phyloP scores from a whole-genome alignment of 2,329 filamentous ascomycete species.

The Talaromyces rugulosus region DNA sequence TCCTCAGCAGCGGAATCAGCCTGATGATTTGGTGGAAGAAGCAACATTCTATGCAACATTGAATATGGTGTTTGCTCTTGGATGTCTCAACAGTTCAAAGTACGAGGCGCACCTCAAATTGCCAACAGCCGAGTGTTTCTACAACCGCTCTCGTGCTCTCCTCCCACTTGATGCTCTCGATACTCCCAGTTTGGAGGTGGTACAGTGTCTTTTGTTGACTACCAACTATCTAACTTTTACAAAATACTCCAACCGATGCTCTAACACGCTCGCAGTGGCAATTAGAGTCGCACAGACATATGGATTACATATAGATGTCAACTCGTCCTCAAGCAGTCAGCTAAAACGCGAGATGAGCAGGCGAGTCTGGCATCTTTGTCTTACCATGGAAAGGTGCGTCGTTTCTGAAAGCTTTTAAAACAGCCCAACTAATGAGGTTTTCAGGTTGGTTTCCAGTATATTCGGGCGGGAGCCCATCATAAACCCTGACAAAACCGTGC shows the following conservation, averaged over 20 bases:
- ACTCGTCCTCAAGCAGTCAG: background rate
- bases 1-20: background rate
- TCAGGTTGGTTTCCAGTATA: background rate
- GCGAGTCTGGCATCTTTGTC: background rate
- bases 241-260: background rate
- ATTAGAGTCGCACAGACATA: background rate
- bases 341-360: background rate
- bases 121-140: background rate
- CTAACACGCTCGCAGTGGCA: background rate
- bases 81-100: background rate
- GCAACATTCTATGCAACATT: background rate
- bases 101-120: background rate
- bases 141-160: background rate
- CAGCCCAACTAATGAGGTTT: background rate
- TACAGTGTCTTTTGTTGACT: background rate
- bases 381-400: background rate
- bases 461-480: background rate
- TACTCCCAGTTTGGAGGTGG: background rate
- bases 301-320: background rate
- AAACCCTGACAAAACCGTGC: background rate
- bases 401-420: background rate
- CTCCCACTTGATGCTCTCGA: background rate
- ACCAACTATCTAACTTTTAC: background rate
- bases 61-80: background rate
- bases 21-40: background rate